Evolutionary conservation across 108 stramenopile species (phyloP), one percentile per base, ranked within the genome.

Genomic region (Cyclotella atomus): DNA sequence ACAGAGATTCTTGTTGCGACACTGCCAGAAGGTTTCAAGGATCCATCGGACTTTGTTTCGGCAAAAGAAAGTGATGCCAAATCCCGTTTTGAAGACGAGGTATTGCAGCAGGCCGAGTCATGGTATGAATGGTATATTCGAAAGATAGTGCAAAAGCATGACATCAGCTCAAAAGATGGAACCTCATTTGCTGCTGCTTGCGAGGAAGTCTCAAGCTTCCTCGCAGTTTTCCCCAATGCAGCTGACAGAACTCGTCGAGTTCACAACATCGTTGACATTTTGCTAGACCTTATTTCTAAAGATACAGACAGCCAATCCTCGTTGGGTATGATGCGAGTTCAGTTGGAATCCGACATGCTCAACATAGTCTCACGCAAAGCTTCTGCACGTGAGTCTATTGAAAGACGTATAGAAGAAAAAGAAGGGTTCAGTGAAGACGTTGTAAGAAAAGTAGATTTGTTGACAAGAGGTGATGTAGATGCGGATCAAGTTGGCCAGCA

Each of bases 1-100:
- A 76, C 90, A 21, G 83, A 91, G 27, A 36, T 94, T 8, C 61
- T 71, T 41, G 90, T 97, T 23, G 91, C 92, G 34, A 60, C 71
- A 9, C 73, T 94, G 21, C 91, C 92, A 17, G 79, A 62, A 14
- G 77, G 70, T 20, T 35, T 87, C 47, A 95, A 94, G 73, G 96
- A 97, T 70, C 93, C 96, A 7, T 88, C 91, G 2, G 95, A 95
- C 17, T 97, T 82, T 54, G 59, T 94, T 56, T 53, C 70, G 44
- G 64, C 64, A 23, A 72, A 66, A 25, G 82, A 68, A n/a, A 34
- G 34, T 33, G 67, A 70, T 59, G 70, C 82, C 29, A 73, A 21
- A 33, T 44, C 29, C 17, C 65, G 53, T 33, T 63, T 80, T 32
- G 85, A 73, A 25, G 57, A 76, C 28, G 84, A 89, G 15, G 72